Percentiles rank a stretch among this genome's conserved stretches.
Conservation (phyloP, 306 rosid species). For the Prunus davidiana region DNA sequence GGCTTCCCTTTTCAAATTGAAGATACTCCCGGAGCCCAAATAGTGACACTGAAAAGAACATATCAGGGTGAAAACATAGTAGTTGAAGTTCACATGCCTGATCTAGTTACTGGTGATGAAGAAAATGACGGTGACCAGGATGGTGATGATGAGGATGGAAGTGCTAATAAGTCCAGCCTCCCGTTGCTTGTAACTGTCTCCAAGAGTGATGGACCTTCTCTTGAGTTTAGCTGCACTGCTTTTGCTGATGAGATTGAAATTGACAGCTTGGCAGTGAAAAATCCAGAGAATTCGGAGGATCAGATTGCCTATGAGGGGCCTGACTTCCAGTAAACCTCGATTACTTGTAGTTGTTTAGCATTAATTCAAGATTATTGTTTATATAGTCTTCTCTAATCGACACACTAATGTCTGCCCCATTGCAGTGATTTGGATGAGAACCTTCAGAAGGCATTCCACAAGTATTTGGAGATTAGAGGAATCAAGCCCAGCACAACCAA, state of each 20-base stretch:
- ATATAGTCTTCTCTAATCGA: neutral
- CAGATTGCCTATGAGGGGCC: conserved; percentile 84
- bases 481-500: conserved; percentile 79
- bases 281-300: conserved; percentile 61
- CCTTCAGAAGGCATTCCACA: conserved; percentile 79
- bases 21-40: conserved; percentile 62
- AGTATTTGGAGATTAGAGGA: conserved; percentile 86
- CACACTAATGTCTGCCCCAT: neutral
- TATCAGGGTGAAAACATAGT: conserved; percentile 71
- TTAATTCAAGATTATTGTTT: neutral
- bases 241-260: conserved; percentile 73
- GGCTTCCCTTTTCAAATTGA: conserved; percentile 70
- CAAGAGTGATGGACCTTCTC: conserved; percentile 56
- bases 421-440: conserved; percentile 78
- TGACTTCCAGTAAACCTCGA: conserved; percentile 64
- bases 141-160: conserved; percentile 40
- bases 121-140: conserved; percentile 27
- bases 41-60: conserved; percentile 59
- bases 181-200: conserved; percentile 70
- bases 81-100: conserved; percentile 91
- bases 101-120: conserved; percentile 65
- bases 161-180: conserved; percentile 52
- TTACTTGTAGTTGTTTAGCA: neutral
- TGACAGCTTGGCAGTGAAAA: conserved; percentile 64
- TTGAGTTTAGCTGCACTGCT: conserved; percentile 73